Conservation (phyloP, 306 rosid species). For the Carpinus viminea region DNA sequence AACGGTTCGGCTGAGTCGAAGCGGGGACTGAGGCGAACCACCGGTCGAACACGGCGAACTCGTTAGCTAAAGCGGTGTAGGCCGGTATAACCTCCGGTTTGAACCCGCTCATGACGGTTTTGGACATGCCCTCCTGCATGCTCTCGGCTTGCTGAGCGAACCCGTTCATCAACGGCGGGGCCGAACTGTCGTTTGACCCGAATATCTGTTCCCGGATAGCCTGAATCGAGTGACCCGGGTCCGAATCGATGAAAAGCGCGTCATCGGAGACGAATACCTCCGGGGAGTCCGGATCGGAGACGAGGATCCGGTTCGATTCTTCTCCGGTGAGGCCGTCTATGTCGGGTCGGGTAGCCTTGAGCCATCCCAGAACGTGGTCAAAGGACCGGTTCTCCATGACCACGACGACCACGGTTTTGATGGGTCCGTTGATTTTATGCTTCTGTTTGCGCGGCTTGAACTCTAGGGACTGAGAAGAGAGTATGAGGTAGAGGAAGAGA, state of each 20-base stretch:
- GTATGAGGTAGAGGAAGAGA: constrained; percentile 44
- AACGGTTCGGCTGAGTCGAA: constrained; percentile 94
- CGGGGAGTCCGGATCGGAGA: constrained; percentile 40
- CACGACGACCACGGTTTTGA: constrained; percentile 72
- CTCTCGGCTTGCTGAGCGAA: constrained; percentile 84
- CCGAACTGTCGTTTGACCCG: constrained; percentile 58
- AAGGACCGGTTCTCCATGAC: constrained; percentile 97
- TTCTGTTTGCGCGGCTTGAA: constrained; percentile 26
- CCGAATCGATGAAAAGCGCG: constrained; percentile 67
- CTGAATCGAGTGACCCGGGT: constrained; percentile 92
- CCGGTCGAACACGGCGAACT: constrained; percentile 68
- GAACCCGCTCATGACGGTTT: constrained; percentile 86
- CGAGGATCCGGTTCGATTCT: constrained; percentile 60
- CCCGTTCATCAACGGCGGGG: constrained; percentile 78
- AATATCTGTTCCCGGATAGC: constrained; percentile 85
- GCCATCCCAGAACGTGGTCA: constrained; percentile 89
- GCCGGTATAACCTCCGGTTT: constrained; percentile 64
- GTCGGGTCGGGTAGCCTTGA: constrained; percentile 69
- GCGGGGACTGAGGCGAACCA: constrained; percentile 95
- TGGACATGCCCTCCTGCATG: constrained; percentile 33
- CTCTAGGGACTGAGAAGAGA: constrained; percentile 32
- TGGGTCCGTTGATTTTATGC: constrained; percentile 67
- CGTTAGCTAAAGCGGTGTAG: constrained; percentile 60
- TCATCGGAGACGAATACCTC: constrained; percentile 50
- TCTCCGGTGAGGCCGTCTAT: constrained; percentile 75